Conservation (phyloP, 1,284 basidiomycete species). For the Trametes pubescens region DNA sequence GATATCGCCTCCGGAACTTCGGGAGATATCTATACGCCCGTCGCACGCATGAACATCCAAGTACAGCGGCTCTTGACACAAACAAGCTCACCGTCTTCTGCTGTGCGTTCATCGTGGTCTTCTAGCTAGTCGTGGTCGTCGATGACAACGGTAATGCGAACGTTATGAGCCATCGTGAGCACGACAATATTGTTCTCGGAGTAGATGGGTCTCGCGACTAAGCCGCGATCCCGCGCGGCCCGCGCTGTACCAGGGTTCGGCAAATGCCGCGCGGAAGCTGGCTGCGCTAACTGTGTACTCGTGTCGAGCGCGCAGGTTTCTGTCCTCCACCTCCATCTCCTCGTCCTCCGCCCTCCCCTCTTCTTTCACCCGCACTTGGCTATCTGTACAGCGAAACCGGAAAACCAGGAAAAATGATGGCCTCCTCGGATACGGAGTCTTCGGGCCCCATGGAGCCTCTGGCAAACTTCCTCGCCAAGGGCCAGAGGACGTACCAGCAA, state of each 20-base stretch:
- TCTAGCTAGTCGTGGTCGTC: neutral
- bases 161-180: neutral
- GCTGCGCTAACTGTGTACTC: neutral
- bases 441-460: slow-evolving; percentile 63
- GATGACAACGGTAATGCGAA: neutral
- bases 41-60: neutral
- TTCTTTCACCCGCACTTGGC: neutral
- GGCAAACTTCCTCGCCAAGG: slow-evolving; percentile 55
- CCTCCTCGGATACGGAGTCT: slow-evolving; percentile 51
- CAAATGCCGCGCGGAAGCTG: slow-evolving; percentile 12
- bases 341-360: neutral
- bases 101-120: neutral
- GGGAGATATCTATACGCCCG: neutral
- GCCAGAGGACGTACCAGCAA: slow-evolving; percentile 81
- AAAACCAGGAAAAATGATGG: slow-evolving; percentile 44
- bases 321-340: neutral
- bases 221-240: slow-evolving; percentile 6
- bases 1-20: slow-evolving; percentile 41
- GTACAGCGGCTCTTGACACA: neutral
- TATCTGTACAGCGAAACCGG: neutral
- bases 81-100: neutral
- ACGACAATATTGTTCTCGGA: neutral
- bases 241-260: slow-evolving; percentile 7
- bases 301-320: neutral
- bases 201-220: slow-evolving; percentile 7